Base-by-base conservation (phyloP, 164 flowering plant species). In the Sextonia rubra region DNA sequence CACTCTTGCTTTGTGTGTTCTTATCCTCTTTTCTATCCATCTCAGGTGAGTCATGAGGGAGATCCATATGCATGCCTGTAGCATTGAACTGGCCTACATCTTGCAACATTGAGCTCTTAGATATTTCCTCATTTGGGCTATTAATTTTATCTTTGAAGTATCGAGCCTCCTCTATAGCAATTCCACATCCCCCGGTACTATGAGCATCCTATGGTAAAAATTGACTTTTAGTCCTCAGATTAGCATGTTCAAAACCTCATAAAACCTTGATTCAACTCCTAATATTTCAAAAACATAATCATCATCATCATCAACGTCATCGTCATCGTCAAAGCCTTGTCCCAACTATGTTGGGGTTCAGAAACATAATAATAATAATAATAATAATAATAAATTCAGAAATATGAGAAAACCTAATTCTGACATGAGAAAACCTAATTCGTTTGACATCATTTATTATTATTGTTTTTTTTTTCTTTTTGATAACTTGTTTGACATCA, bases 141-240 rank as follows among this genome's bases (percentile, higher is more conserved):
- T 82, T 73, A 68, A 23, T 70, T 77, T 70, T 76, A 69, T 69
- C 71, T 72, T 76, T 76, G 48, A 68, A 71, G 76, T 80, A 73
- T 44, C 82, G 72, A 77, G 83, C 78, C 65, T 80, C 74, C 78
- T 81, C 79, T 75, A 66, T 8, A 32, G 69, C 60, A 56, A 64
- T 68, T 30, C 70, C 75, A 77, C 77, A 71, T 58, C 74, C 86
- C 23, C 70, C 84, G 30, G 61, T 67, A 75, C 79, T 68, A 73
- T 81, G 87, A 71, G 61, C 85, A 73, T 86, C 98, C 97, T 90
- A 22, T 26, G 56, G 63, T 30, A 44, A 80, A 71, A 80, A 71
- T 58, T 27, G 69, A 77, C 37, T 71, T 52, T 71, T 55, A 11
- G 27, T 65, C 72, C 64, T 47, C 75, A 68, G 27, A 27, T 17